phyloP scores from a whole-genome alignment of 2,329 filamentous ascomycete species.

The Fusarium dlaminii region DNA sequence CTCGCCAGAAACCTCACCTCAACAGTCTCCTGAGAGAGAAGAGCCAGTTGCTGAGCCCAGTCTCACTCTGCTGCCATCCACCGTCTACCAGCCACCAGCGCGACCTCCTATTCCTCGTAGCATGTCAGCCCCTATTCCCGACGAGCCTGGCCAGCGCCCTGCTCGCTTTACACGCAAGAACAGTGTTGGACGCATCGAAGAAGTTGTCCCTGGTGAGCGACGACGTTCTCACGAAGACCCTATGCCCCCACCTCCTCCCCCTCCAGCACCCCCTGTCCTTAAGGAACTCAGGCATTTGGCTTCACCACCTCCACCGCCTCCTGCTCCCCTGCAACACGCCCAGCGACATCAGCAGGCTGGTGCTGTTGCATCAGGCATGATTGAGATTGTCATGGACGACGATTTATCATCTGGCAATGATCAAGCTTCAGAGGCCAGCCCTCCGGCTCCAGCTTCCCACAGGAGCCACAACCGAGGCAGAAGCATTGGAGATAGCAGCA shows the following conservation, averaged over 20 bases:
- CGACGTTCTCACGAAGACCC: slow-evolving; percentile 61
- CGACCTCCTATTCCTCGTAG: slow-evolving; percentile 64
- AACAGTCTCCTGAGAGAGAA: slow-evolving; percentile 47
- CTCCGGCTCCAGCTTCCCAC: slow-evolving; percentile 49
- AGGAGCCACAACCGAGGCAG: slow-evolving; percentile 66
- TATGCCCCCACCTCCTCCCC: slow-evolving; percentile 63
- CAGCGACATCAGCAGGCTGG: slow-evolving; percentile 55
- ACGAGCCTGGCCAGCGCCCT: slow-evolving; percentile 45
- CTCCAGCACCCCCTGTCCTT: slow-evolving; percentile 62
- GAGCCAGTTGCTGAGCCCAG: slow-evolving; percentile 39
- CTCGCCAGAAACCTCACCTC: slow-evolving; percentile 52
- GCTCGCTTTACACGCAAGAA: slow-evolving; percentile 48
- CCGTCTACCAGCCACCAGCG: slow-evolving; percentile 66
- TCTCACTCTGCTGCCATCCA: slow-evolving; percentile 65
- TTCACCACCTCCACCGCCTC: slow-evolving; percentile 68
- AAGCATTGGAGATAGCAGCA: slow-evolving; percentile 61
- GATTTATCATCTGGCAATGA: slow-evolving; percentile 52
- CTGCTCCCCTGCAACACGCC: slow-evolving; percentile 63
- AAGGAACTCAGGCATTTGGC: slow-evolving; percentile 72
- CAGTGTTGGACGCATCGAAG: slow-evolving; percentile 56
- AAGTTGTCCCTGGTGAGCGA: slow-evolving; percentile 53
- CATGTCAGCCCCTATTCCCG: slow-evolving; percentile 67
- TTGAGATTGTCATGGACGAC: slow-evolving; percentile 74
- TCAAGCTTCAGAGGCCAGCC: slow-evolving; percentile 35
- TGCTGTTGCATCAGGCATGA: slow-evolving; percentile 63